These are phyloP conservation scores for Phytophthora pinifolia DNA, from an alignment of 352 stramenopile genomes.

Conservation along the genomic window DNA sequence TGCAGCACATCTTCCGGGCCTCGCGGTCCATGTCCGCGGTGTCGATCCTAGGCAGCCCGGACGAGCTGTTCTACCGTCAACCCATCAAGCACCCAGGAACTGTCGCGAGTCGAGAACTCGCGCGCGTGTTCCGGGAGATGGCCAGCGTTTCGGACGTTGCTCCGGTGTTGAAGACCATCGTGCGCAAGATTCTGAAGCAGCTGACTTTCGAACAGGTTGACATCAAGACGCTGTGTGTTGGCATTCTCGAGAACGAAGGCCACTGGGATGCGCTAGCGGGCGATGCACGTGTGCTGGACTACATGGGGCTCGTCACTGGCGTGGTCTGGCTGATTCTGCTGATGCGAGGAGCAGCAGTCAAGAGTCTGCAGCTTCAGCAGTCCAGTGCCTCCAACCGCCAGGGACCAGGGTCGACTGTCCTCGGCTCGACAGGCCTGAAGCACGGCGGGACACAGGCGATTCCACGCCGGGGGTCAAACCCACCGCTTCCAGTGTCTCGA, in stretches of 20 bases:
- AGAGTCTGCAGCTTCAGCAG: constrained; percentile 86
- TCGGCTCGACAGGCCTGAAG: constrained; percentile 48
- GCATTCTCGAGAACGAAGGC: constrained; percentile 71
- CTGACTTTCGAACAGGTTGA: constrained; percentile 83
- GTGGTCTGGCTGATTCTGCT: constrained; percentile 77
- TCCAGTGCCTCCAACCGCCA: constrained; percentile 47
- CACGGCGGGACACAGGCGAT: constrained; percentile 54
- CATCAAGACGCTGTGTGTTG: constrained; percentile 76
- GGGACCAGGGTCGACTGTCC: constrained; percentile 27
- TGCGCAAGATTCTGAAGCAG: constrained; percentile 85
- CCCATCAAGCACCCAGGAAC: constrained; percentile 56
- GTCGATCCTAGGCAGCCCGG: constrained; percentile 34
- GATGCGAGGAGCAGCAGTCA: constrained; percentile 76
- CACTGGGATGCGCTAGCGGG: constrained; percentile 70
- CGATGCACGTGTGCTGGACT: constrained; percentile 69
- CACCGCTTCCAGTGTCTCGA: constrained; percentile 29
- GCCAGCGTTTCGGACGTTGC: constrained; percentile 70
- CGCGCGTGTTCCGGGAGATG: constrained; percentile 81
- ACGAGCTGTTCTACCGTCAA: constrained; percentile 66
- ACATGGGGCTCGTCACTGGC: constrained; percentile 76
- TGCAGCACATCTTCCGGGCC: constrained; percentile 85
- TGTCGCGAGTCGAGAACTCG: constrained; percentile 69
- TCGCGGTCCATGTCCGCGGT: constrained; percentile 37
- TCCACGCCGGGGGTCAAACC: constrained; percentile 43
- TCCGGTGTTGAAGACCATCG: constrained; percentile 81